phyloP scores from a whole-genome alignment of 306 rosid species.

The Cucurbita maxima region DNA sequence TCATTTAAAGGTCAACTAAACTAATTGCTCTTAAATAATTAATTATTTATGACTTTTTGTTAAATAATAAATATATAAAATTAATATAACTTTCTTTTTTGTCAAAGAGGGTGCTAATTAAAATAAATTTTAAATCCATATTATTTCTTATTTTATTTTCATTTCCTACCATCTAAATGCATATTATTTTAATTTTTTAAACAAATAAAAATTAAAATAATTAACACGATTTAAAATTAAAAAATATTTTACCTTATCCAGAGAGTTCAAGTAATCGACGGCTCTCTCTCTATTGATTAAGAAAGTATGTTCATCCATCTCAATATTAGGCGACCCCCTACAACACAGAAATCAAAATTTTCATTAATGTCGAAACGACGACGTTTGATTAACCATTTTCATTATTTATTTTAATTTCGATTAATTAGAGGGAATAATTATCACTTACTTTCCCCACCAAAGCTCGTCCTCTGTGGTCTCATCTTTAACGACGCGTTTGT shows the following conservation, averaged over 20 bases:
- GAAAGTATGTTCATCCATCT: constrained; percentile 85
- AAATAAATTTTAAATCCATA: neutral
- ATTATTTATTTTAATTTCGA: too few relatives aligned
- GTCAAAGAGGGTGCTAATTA: neutral
- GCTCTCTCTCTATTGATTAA: constrained; percentile 86
- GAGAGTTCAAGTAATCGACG: constrained; percentile 72
- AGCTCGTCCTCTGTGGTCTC: constrained; percentile 48
- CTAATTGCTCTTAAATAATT: neutral
- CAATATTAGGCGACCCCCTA: constrained; percentile 89
- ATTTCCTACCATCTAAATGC: too few relatives aligned
- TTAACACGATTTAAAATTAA: too few relatives aligned
- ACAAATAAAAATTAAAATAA: too few relatives aligned
- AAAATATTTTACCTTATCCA: constrained; percentile 50
- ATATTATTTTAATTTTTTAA: too few relatives aligned
- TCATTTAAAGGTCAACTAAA: neutral
- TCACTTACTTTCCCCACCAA: constrained; percentile 94
- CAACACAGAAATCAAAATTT: neutral
- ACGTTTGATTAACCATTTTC: too few relatives aligned
- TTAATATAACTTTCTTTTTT: neutral
- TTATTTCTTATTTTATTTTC: too few relatives aligned
- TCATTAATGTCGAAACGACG: neutral
- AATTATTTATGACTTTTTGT: neutral
- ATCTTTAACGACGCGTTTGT: constrained; percentile 73
- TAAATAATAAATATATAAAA: neutral
- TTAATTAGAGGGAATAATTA: neutral